Evolutionary conservation across 139 green algal species (phyloP).

Genomic region (Auxenochlorella pyrenoidosa): DNA sequence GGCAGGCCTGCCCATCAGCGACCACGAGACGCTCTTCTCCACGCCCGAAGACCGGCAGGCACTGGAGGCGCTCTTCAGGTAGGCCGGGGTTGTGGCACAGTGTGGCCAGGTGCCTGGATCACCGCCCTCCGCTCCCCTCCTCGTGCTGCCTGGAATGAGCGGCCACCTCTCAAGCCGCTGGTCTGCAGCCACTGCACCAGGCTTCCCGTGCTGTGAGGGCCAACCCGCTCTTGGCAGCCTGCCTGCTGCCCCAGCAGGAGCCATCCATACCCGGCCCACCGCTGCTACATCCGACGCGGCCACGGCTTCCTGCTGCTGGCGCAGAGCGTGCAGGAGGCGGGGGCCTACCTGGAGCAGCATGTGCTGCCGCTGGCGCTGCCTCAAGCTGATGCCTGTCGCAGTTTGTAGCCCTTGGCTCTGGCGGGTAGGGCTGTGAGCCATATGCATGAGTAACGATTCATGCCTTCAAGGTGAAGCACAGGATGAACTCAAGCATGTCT

Average conservation of each 20-base stretch:
- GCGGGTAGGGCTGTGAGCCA: too few species aligned
- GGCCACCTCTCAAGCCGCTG: background rate
- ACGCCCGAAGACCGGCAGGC: constrained; percentile 29
- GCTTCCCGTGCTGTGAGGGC: background rate
- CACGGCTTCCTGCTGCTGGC: constrained; percentile 43
- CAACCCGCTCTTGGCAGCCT: background rate
- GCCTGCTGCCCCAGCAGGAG: background rate
- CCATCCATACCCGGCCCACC: constrained; percentile 11
- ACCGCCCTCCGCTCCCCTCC: too few species aligned
- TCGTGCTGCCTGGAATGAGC: background rate
- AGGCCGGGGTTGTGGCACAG: background rate
- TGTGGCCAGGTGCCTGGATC: too few species aligned
- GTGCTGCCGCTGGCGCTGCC: background rate
- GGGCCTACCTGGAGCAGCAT: background rate
- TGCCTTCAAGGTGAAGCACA: too few species aligned
- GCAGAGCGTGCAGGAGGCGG: constrained; percentile 6
- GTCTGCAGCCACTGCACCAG: background rate
- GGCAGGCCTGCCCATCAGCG: constrained; percentile 36
- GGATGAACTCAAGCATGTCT: too few species aligned
- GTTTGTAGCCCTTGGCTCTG: too few species aligned
- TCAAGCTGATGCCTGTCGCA: too few species aligned
- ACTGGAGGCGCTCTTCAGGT: constrained; percentile 35
- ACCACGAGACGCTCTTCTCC: constrained; percentile 38
- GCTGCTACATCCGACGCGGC: constrained; percentile 38
- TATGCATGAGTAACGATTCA: too few species aligned